Percentiles rank a stretch among this genome's conserved stretches.
phyloP scores from a whole-genome alignment of 371 early-diverging fungal genomes.

The Chytridium lagenaria region DNA sequence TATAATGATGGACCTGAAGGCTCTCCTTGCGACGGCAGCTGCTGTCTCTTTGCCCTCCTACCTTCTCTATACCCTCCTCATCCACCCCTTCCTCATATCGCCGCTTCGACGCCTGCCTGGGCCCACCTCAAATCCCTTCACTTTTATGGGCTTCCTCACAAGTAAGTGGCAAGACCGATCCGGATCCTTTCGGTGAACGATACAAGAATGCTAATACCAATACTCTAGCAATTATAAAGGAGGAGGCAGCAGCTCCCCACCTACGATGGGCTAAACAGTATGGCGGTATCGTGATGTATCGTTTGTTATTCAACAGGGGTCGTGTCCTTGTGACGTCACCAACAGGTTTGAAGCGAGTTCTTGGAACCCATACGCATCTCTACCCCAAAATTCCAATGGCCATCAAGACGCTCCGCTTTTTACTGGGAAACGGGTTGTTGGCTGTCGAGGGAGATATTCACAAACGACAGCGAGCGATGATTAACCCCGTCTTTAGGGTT shows the following conservation, averaged over 20 bases:
- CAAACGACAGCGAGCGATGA: slow-evolving; percentile 68
- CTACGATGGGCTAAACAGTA: slow-evolving; percentile 62
- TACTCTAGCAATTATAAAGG: slow-evolving; percentile 48
- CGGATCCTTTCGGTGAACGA: too few species aligned
- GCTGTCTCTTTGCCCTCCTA: neutral
- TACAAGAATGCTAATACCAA: too few species aligned
- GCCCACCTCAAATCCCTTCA: slow-evolving; percentile 58
- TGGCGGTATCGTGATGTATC: slow-evolving; percentile 59
- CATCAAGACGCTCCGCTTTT: slow-evolving; percentile 34
- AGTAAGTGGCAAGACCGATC: slow-evolving; percentile 1
- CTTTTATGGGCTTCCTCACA: slow-evolving; percentile 53
- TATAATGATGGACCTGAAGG: neutral
- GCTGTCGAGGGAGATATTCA: slow-evolving; percentile 64
- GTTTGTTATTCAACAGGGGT: slow-evolving; percentile 58
- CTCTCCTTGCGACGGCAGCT: neutral
- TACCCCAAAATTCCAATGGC: slow-evolving; percentile 50
- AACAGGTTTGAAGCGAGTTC: slow-evolving; percentile 57
- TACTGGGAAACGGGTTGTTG: slow-evolving; percentile 65
- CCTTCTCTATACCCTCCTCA: slow-evolving; percentile 44
- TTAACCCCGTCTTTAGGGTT: slow-evolving; percentile 70
- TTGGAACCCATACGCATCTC: slow-evolving; percentile 58
- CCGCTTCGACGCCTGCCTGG: slow-evolving; percentile 65
- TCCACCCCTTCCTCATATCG: slow-evolving; percentile 56
- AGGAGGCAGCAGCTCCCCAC: slow-evolving; percentile 61
- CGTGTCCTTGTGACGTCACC: slow-evolving; percentile 63